Conservation (phyloP, 208 protist species). For the Willaertia magna region DNA sequence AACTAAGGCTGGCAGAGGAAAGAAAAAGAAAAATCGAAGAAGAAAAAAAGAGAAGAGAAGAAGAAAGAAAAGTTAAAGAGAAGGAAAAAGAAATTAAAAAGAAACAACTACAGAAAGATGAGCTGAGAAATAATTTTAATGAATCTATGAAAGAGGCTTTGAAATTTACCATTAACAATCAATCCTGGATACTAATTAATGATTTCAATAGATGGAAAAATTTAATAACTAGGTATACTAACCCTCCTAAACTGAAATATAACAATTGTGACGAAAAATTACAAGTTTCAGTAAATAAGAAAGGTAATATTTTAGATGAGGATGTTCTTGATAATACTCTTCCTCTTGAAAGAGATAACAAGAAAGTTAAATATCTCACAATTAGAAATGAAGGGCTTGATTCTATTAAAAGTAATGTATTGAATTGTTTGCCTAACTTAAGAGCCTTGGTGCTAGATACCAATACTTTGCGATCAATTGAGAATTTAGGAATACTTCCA, state of each 20-base stretch:
- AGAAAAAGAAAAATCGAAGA: slow-evolving; percentile 4
- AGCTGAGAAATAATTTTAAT: background rate
- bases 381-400: background rate
- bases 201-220: background rate
- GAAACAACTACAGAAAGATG: background rate
- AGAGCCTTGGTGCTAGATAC: background rate
- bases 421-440: background rate
- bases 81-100: slow-evolving; percentile 13
- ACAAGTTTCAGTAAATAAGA: background rate
- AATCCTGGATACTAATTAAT: background rate
- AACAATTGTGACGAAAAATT: background rate
- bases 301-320: background rate
- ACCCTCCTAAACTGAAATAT: background rate
- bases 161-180: background rate
- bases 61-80: background rate
- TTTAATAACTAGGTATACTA: background rate
- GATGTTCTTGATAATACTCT: background rate
- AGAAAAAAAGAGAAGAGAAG: slow-evolving; percentile 10
- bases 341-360: background rate
- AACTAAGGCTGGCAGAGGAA: background rate
- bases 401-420: background rate
- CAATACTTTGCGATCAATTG: background rate
- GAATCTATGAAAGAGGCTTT: background rate
- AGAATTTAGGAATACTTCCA: background rate
- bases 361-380: background rate